Evolutionary conservation across 345 rosid genomes (phyloP).

Genomic region (Litchi chinensis): DNA sequence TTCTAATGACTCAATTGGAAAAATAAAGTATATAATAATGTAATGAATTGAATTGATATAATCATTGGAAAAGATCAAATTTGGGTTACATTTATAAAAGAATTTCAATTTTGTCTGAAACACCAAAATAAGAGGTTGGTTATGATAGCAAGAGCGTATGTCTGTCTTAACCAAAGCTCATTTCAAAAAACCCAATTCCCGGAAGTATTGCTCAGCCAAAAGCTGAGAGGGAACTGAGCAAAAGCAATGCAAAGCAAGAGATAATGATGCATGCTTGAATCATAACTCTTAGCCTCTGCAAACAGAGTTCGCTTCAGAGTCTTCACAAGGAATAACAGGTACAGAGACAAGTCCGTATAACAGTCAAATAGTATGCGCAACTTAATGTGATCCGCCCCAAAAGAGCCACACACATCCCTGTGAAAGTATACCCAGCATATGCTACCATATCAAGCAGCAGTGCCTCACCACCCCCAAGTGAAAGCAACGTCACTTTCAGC

Average conservation of each 20-base stretch:
- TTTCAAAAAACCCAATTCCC: not conserved
- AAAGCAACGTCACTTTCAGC: conserved; percentile 43
- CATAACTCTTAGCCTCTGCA: conserved; percentile 32
- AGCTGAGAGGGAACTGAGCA: conserved; percentile 38
- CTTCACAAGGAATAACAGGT: conserved; percentile 60
- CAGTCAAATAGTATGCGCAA: conserved; percentile 43
- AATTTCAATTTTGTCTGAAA: not conserved
- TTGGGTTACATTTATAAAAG: not conserved
- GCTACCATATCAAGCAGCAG: conserved; percentile 54
- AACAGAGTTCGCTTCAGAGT: conserved; percentile 48
- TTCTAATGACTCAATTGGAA: no score
- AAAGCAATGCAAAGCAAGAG: conserved; percentile 37
- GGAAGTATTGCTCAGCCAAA: conserved; percentile 38
- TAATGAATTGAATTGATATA: not conserved
- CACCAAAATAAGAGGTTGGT: not conserved
- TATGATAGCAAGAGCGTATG: no score
- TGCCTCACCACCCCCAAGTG: conserved; percentile 58
- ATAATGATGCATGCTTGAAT: conserved; percentile 35
- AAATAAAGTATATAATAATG: not conserved
- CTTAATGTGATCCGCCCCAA: conserved; percentile 38
- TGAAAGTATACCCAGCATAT: conserved; percentile 56
- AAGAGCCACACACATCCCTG: conserved; percentile 53
- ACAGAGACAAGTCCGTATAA: conserved; percentile 53
- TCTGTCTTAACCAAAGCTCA: not conserved
- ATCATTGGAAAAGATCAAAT: not conserved